Evolutionary conservation across 257 asterid genomes (phyloP), one percentile per base, ranked within the genome.

Genomic region (Buddleja alternifolia): DNA sequence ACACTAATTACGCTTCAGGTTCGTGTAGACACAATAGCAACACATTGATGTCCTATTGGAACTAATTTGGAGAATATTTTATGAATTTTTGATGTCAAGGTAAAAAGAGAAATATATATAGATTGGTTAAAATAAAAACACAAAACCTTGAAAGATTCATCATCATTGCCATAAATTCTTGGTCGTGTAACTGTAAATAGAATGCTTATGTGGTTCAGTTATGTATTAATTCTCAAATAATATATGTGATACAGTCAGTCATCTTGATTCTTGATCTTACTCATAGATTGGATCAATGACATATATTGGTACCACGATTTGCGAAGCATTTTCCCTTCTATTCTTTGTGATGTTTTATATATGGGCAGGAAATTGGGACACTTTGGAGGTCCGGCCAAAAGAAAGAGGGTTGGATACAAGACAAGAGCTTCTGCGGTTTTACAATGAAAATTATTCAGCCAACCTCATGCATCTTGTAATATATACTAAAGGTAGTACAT

Each of bases 401-500:
- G 90, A 72, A 75, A 84, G 78, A 82, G 96, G 97, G 40, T 29
- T 94, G 73, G 95, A 94, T 75, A 91, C 97, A 21, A 85, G 97
- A 77, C 66, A 78, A 66, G 96, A 94, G 81, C 99, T 94, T 71
- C 86, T 91, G 70, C 70, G 79, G 75, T 94, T 94, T 72, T 94
- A 94, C 68, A 69, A 74, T 58, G 87, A 89, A 73, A 78, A 94
- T 66, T 94, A 94, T 80, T 94, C 99, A 6, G 96, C 99, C 55
- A 94, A 91, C 79, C 88, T 86, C 75, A 94, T 94, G 99, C 95
- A 89, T 83, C 89, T 94, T 69, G 99, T 87, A 75, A 73, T 94
- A 70, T 94, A 94, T 86, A 73, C 81, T 57, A 91, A 94, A 88
- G 97, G 99, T 91, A 77, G 71, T 39, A 36, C 54, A 17, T 64